phyloP scores from a whole-genome alignment of 352 stramenopile species.

The Phytopythium montanum region DNA sequence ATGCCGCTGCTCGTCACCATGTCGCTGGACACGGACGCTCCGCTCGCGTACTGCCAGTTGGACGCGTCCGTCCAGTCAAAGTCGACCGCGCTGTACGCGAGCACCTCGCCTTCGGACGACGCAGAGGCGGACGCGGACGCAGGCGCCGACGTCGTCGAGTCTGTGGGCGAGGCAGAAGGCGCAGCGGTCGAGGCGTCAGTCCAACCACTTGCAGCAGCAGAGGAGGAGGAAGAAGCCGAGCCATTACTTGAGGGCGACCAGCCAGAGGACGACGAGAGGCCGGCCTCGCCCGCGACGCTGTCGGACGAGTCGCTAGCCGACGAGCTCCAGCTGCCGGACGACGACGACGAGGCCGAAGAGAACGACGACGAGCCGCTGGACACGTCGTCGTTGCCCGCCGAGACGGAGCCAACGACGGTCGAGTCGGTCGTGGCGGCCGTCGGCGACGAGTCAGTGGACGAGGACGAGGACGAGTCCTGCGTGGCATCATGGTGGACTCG shows the following conservation, averaged over 20 bases:
- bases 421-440: constrained; percentile 10
- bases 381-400: constrained; percentile 14
- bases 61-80: constrained; percentile 64
- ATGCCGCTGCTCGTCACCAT: constrained; percentile 53
- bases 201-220: constrained; percentile 11
- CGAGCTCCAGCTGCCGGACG: constrained; percentile 8
- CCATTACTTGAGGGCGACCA: constrained; percentile 14
- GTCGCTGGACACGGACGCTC: constrained; percentile 23
- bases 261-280: constrained; percentile 13
- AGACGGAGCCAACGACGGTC: constrained; percentile 12
- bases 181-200: constrained; percentile 15
- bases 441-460: constrained; percentile 4
- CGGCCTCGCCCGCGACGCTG: constrained; percentile 20
- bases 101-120: constrained; percentile 21
- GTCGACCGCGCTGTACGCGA: constrained; percentile 48
- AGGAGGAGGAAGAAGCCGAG: constrained; percentile 13
- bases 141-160: constrained; percentile 11
- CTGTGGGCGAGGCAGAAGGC: constrained; percentile 9
- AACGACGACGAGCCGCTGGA: constrained; percentile 4
- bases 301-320: constrained; percentile 13
- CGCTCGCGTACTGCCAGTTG: constrained; percentile 62
- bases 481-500: not conserved
- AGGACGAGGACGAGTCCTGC: constrained; percentile 12
- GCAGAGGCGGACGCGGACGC: constrained; percentile 18
- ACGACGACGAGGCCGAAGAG: constrained; percentile 14